Evolutionary conservation across 2,329 filamentous ascomycete genomes (phyloP), one percentile per base, ranked within the genome.

Genomic region (Aquanectria penicillioides): DNA sequence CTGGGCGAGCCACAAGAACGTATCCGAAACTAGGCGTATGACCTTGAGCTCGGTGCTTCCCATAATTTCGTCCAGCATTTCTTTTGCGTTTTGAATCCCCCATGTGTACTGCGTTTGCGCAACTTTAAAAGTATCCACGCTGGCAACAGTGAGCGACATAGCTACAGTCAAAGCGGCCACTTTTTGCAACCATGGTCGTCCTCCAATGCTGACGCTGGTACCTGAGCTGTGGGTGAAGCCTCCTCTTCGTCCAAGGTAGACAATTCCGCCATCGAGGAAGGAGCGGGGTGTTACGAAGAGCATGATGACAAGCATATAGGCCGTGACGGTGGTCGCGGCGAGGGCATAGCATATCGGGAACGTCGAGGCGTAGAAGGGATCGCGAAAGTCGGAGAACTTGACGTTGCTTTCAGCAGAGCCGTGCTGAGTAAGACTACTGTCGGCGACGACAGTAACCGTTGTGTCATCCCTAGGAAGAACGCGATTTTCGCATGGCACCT

Each of bases 1-100:
- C 77, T 99, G 95, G 1, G 95, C 95, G 33, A 99, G 87, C 94
- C 95, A 98, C 25, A 99, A 83, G 74, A 98, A 98, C 1, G 95
- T 94, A 75, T 97, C 93, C 15, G 94, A 98, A 64, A 99, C 93
- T 66, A 98, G 87, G 64, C 94, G 90, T 59, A 96, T 94, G 59
- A 96, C 86, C 67, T 95, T 93, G 64, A 99, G 89, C 74, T 97
- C 91, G 61, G 90, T 86, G 52, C 93, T 92, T 57, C 89, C 89
- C 64, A 97, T 87, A 13, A 99, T 94, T 70, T 91, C 83, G 41
- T 87, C 81, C 62, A 95, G 92, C 68, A 99, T 78, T 47, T 84
- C 82, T 66, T 83, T 82, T 18, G 92, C 93, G 72, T 97, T 93
- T 78, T 93, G 92, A 68, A 88, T 89, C 26, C 93, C 93, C 69